Evolutionary conservation across 2,329 filamentous ascomycete species (phyloP).

Genomic region (Xylariaceae sp.): DNA sequence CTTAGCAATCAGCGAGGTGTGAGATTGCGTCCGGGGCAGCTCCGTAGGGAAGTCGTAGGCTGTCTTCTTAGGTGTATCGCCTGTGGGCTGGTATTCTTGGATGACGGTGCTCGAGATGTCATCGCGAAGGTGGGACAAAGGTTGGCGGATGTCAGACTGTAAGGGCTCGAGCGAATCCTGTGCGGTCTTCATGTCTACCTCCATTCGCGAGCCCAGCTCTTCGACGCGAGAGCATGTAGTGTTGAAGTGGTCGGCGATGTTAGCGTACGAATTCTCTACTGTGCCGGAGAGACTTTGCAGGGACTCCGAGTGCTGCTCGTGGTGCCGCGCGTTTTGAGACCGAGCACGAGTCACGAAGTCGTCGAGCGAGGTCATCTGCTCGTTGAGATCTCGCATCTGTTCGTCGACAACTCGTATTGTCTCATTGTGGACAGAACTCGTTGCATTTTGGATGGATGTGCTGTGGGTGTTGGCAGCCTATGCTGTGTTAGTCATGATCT

Average conservation of each 20-base stretch:
- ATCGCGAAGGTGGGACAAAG: constrained; percentile 67
- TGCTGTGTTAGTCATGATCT: constrained; percentile 22
- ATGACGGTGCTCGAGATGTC: constrained; percentile 63
- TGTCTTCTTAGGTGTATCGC: constrained; percentile 76
- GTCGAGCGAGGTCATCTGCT: constrained; percentile 86
- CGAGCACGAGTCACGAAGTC: constrained; percentile 83
- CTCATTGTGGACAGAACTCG: constrained; percentile 83
- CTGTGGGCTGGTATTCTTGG: constrained; percentile 79
- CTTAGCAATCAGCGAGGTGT: constrained; percentile 42
- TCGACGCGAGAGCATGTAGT: constrained; percentile 65
- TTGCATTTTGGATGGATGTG: constrained; percentile 75
- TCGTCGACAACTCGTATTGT: constrained; percentile 86
- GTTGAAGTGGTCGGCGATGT: constrained; percentile 66
- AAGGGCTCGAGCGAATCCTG: constrained; percentile 60
- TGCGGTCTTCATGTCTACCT: constrained; percentile 54
- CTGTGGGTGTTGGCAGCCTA: constrained; percentile 74
- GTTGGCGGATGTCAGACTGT: constrained; percentile 56
- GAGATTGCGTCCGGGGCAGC: constrained; percentile 67
- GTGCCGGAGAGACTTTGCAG: constrained; percentile 62
- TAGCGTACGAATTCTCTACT: constrained; percentile 69
- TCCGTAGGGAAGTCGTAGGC: constrained; percentile 76
- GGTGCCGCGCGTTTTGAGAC: constrained; percentile 74
- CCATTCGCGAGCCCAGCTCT: constrained; percentile 65
- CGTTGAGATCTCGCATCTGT: constrained; percentile 80
- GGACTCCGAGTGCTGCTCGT: constrained; percentile 63